Percentiles rank a stretch among this genome's conserved stretches.
phyloP scores from a whole-genome alignment of 2,329 filamentous ascomycete species.

The Pseudogymnoascus sp. region DNA sequence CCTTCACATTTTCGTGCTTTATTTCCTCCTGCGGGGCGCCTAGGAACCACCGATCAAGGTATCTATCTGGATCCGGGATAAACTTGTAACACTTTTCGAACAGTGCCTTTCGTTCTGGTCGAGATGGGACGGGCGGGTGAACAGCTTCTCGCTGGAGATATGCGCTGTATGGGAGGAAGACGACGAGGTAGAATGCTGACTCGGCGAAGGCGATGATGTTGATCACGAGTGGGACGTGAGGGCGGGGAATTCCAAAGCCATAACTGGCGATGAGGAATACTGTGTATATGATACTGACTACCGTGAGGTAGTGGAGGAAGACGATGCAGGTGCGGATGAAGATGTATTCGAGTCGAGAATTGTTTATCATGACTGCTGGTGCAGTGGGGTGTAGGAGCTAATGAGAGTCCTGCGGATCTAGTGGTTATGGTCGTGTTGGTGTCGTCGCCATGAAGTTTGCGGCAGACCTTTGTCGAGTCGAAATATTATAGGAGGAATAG shows the following conservation, averaged over 20 bases:
- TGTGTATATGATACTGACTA: constrained; percentile 40
- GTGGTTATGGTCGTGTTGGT: not conserved
- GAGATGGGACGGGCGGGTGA: constrained; percentile 38
- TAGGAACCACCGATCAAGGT: constrained; percentile 49
- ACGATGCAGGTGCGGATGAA: constrained; percentile 41
- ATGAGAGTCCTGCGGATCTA: not conserved
- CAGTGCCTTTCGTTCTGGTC: constrained; percentile 39
- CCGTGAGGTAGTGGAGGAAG: constrained; percentile 40
- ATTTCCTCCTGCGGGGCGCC: constrained; percentile 44
- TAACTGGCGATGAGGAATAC: constrained; percentile 29
- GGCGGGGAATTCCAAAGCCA: constrained; percentile 24
- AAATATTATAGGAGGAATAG: not conserved
- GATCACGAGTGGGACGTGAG: constrained; percentile 19
- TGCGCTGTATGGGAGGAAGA: constrained; percentile 44
- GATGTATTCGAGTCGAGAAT: constrained; percentile 24
- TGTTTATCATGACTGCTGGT: constrained; percentile 27
- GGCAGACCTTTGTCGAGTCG: not conserved
- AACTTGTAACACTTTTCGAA: constrained; percentile 43
- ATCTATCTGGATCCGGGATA: constrained; percentile 44
- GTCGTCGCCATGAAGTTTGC: not conserved
- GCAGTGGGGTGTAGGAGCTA: not conserved
- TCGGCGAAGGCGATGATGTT: constrained; percentile 41
- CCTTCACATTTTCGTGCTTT: constrained; percentile 48
- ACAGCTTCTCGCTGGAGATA: constrained; percentile 42
- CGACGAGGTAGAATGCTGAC: constrained; percentile 42